Evolutionary conservation across 208 protist species (phyloP), one percentile per base, ranked within the genome.

Genomic region (Borovskyia barvae): DNA sequence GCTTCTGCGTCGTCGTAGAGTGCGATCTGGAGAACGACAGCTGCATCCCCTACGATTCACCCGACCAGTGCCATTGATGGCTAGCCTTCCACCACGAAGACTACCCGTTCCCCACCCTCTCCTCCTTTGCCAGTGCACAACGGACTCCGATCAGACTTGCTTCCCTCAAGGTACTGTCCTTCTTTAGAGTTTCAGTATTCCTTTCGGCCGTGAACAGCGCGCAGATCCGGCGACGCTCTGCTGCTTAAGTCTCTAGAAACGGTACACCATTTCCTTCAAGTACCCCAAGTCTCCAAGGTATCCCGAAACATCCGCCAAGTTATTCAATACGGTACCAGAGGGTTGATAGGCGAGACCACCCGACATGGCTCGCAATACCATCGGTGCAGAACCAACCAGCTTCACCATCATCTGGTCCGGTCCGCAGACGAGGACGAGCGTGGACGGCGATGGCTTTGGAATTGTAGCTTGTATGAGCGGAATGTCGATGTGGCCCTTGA

Each of bases 391-490:
- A 32, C 91, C 91, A 40, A 75, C 71, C 2, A 96, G 58, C 42
- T 77, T 75, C 35, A 70, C 69, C 82, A 97, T 89, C 85, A 97
- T 93, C 41, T 40, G 64, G 60, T 92, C 85, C 3, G 90, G 89
- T 11, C 92, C 92, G 62, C 90, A 97, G 35, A 97, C 80, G 36
- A 96, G 74, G 32, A 95, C 58, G 12, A 93, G 47, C 45, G 90
- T 95, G 20, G 70, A 67, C 25, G 80, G 63, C 6, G 73, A 55
- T n/a, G 85, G 85, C 46, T 71, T 55, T 12, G 87, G 88, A 77
- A 96, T 92, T 39, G 77, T 90, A 20, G 80, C 73, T 70, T 78
- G 67, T 32, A 96, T 42, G 70, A 93, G 59, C 15, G 86, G 53
- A 8, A 77, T 49, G 37, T 80, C 80, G 25, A 94, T 90, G 67